These are phyloP conservation scores for Alternaria burnsii DNA, from an alignment of 2,329 filamentous ascomycete species.

Conservation along the genomic window DNA sequence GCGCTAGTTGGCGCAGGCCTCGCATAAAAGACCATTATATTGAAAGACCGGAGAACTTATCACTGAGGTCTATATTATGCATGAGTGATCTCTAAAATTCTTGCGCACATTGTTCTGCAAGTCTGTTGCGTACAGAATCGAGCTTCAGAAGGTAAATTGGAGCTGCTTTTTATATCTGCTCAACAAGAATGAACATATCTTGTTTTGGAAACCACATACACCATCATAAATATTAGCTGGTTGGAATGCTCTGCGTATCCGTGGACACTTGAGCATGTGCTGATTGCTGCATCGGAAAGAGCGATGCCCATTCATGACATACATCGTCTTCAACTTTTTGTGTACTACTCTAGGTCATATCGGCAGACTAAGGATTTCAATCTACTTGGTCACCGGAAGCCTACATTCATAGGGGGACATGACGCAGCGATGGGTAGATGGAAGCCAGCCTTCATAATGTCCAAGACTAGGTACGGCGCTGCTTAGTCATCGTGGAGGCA, in stretches of 20 bases:
- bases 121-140: background rate
- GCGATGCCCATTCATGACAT: background rate
- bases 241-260: background rate
- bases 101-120: background rate
- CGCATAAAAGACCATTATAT: background rate
- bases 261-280: background rate
- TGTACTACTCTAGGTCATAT: background rate
- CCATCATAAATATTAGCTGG: background rate
- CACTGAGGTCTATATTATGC: background rate
- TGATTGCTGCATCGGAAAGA: background rate
- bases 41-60: background rate
- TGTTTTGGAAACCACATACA: background rate
- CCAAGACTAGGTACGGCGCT: background rate
- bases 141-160: background rate
- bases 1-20: background rate
- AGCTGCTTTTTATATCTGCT: background rate
- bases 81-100: background rate
- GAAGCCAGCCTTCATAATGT: background rate
- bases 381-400: background rate
- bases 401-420: background rate
- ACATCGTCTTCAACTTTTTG: background rate
- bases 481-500: background rate
- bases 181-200: background rate
- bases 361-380: background rate
- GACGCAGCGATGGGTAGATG: background rate